Conservation (phyloP, 805 yeast genomes). For the Wilhelminamyces savonicus region DNA sequence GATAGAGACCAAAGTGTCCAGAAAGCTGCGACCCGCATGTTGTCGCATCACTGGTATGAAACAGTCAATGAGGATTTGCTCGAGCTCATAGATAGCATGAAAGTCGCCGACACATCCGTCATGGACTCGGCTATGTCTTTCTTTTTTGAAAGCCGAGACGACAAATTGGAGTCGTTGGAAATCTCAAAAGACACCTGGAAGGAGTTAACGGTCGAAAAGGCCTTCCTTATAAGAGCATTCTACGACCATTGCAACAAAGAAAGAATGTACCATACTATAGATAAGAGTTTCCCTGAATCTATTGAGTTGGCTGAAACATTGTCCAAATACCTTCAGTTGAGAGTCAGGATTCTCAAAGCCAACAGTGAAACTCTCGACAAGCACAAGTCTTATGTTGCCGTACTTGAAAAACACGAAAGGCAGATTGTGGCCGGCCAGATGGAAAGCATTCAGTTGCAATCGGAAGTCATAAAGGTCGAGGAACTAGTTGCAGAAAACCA, state of each 20-base stretch:
- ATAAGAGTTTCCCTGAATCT: constrained; percentile 72
- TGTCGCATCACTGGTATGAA: constrained; percentile 68
- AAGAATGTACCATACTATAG: constrained; percentile 48
- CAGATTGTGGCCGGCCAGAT: constrained; percentile 5
- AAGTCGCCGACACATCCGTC: constrained; percentile 59
- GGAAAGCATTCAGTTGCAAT: constrained; percentile 5
- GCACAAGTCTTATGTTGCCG: constrained; percentile 3
- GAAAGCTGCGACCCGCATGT: constrained; percentile 64
- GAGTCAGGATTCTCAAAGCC: constrained; percentile 22
- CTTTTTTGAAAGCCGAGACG: constrained; percentile 57
- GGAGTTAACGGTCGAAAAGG: constrained; percentile 64
- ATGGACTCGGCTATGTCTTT: constrained; percentile 64
- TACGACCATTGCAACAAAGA: constrained; percentile 58
- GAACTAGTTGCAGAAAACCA: constrained; percentile 4
- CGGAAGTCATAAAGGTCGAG: constrained; percentile 1
- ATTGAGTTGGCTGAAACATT: constrained; percentile 59
- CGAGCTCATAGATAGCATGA: constrained; percentile 64
- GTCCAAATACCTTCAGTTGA: constrained; percentile 46
- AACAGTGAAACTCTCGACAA: constrained; percentile 14
- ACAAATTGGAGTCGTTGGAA: constrained; percentile 50
- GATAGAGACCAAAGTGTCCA: constrained; percentile 78
- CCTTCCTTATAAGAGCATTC: constrained; percentile 64
- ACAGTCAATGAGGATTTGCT: constrained; percentile 62
- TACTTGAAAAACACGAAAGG: constrained; percentile 5
- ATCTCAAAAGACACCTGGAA: constrained; percentile 68